A percentile compares a stretch with the other conserved stretches of the same genome.
Evolutionary conservation across 2,329 filamentous ascomycete species (phyloP).

Genomic region (Aspergillus intermedius): DNA sequence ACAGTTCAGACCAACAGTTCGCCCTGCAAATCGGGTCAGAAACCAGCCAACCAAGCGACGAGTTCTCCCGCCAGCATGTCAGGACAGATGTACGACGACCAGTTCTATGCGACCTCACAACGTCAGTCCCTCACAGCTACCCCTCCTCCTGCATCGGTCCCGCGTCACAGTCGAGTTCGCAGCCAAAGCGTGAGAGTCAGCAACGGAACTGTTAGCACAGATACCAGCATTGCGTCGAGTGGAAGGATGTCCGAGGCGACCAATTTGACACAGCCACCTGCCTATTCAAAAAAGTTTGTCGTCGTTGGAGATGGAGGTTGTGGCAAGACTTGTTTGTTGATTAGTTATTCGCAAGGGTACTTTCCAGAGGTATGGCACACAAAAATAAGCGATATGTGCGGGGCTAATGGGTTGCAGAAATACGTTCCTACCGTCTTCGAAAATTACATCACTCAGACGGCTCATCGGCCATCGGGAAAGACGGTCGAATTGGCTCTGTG

Average conservation of each 20-base stretch:
- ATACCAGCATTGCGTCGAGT: conserved; percentile 60
- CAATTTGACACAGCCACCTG: conserved; percentile 79
- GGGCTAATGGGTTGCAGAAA: conserved; percentile 58
- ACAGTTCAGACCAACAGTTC: neutral
- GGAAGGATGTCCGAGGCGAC: conserved; percentile 73
- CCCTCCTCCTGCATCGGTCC: conserved; percentile 35
- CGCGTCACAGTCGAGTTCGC: conserved; percentile 43
- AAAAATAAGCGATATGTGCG: neutral
- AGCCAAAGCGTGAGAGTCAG: conserved; percentile 62
- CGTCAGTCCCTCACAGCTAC: conserved; percentile 47
- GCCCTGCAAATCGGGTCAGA: neutral
- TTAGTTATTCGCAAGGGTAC: conserved; percentile 97
- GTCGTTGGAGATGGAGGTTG: conserved; percentile 97
- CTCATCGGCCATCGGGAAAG: conserved; percentile 80
- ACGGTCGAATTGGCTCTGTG: conserved; percentile 93
- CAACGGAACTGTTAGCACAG: conserved; percentile 84
- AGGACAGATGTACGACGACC: conserved; percentile 32
- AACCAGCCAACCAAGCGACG: no score
- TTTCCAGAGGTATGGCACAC: conserved; percentile 77
- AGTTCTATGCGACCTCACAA: conserved; percentile 51
- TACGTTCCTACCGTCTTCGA: conserved; percentile 99
- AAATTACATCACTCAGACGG: conserved; percentile 98
- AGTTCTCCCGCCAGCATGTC: conserved; percentile 22
- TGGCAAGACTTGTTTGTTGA: conserved; percentile 96
- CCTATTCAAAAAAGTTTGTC: conserved; percentile 98